phyloP scores from a whole-genome alignment of 2,329 filamentous ascomycete species.

The Periconia sp. region DNA sequence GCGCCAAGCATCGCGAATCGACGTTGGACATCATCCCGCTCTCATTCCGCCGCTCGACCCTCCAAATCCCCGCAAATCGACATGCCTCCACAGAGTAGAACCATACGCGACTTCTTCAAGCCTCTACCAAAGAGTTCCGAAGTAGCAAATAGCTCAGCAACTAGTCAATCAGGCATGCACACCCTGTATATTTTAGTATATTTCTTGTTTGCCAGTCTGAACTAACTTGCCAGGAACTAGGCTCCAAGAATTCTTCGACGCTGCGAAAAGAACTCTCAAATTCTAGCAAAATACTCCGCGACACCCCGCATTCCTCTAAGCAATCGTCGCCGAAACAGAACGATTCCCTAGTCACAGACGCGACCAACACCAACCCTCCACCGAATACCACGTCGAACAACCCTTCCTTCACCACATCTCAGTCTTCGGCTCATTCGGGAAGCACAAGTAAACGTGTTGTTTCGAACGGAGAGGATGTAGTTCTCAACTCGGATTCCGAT shows the following conservation, averaged over 20 bases:
- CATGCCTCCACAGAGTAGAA: slow-evolving; percentile 29
- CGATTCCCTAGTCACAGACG: slow-evolving; percentile 3
- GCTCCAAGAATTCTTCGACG: no score
- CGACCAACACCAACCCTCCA: slow-evolving; percentile 2
- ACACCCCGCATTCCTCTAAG: neutral
- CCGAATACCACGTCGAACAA: slow-evolving; percentile 3
- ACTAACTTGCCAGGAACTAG: no score
- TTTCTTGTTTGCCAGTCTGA: no score
- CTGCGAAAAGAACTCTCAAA: neutral
- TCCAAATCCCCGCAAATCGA: neutral
- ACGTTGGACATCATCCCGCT: neutral
- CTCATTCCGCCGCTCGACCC: neutral
- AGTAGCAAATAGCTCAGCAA: slow-evolving; percentile 17
- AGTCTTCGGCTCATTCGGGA: slow-evolving; percentile 28
- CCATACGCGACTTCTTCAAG: slow-evolving; percentile 53
- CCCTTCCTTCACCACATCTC: slow-evolving; percentile 22
- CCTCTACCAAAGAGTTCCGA: slow-evolving; percentile 32
- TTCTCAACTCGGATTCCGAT: slow-evolving; percentile 74
- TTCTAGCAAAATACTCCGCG: neutral
- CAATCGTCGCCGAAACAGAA: neutral
- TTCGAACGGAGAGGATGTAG: slow-evolving; percentile 52
- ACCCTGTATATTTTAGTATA: neutral
- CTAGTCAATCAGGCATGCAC: slow-evolving; percentile 24
- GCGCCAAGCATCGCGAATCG: slow-evolving; percentile 7
- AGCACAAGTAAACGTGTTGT: slow-evolving; percentile 52